A percentile compares a stretch with the other conserved stretches of the same genome.
Conservation (phyloP, 805 yeast species). For the Maudiozyma barnettii region DNA sequence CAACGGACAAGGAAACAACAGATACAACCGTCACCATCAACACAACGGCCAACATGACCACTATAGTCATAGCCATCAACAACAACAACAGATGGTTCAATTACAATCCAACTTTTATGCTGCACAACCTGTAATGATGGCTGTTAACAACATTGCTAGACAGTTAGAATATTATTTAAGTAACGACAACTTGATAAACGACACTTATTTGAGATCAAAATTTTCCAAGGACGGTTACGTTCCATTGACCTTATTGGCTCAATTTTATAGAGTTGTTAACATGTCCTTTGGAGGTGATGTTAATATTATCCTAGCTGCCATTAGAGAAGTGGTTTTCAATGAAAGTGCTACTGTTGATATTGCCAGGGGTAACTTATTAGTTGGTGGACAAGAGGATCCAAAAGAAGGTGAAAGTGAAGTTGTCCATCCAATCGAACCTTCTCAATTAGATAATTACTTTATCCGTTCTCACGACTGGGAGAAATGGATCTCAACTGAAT, state of each 20-base stretch:
- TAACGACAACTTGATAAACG: constrained; percentile 77
- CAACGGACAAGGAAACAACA: constrained; percentile 4
- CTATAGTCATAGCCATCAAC: constrained; percentile 7
- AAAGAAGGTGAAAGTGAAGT: constrained; percentile 3
- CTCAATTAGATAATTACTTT: constrained; percentile 17
- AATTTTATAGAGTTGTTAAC: constrained; percentile 34
- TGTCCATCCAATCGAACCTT: neutral
- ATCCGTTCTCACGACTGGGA: constrained; percentile 26
- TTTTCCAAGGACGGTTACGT: constrained; percentile 35
- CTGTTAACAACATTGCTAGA: constrained; percentile 27
- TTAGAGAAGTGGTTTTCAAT: constrained; percentile 26
- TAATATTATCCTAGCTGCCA: constrained; percentile 22
- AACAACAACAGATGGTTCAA: constrained; percentile 19
- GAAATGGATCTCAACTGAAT: constrained; percentile 14
- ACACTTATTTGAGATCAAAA: constrained; percentile 68
- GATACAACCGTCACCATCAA: constrained; percentile 5
- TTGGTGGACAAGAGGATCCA: constrained; percentile 5
- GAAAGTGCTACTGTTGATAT: constrained; percentile 24
- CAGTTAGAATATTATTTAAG: constrained; percentile 91
- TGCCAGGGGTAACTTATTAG: constrained; percentile 13
- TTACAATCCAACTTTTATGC: constrained; percentile 12
- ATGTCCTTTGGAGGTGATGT: constrained; percentile 40
- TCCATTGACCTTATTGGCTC: constrained; percentile 22
- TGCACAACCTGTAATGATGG: constrained; percentile 20
- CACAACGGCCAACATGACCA: constrained; percentile 2